Conservation (phyloP, 2,329 filamentous ascomycete genomes). For the Fusarium xylarioides region DNA sequence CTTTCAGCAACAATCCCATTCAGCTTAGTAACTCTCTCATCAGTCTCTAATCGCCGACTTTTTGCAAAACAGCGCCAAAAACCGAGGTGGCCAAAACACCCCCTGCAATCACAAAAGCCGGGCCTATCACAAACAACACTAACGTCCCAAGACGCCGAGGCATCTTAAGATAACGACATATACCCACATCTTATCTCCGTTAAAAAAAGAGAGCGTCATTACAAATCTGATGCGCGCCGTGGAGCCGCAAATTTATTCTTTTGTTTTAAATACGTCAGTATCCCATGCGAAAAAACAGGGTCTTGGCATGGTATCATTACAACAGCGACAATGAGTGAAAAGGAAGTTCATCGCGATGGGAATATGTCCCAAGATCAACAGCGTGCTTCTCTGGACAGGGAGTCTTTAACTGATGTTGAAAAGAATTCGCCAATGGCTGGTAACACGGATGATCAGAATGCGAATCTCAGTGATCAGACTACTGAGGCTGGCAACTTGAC, state of each 20-base stretch:
- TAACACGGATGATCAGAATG: background rate
- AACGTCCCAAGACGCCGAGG: constrained; percentile 2
- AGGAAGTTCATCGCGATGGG: background rate
- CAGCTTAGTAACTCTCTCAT: background rate
- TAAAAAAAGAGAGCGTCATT: constrained; percentile 11
- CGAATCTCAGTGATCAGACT: constrained; percentile 16
- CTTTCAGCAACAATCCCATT: background rate
- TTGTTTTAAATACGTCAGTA: constrained; percentile 2
- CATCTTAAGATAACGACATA: background rate
- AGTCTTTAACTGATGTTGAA: background rate
- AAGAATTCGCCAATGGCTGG: background rate
- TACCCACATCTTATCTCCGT: constrained; percentile 24
- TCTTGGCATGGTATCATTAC: background rate
- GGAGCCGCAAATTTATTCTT: background rate
- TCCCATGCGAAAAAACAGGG: background rate
- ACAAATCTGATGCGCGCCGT: constrained; percentile 16
- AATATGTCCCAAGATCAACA: background rate
- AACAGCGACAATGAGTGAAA: background rate
- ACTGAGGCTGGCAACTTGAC: constrained; percentile 5
- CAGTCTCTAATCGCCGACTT: background rate
- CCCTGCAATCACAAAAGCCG: background rate
- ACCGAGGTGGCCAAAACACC: background rate
- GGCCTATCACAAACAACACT: background rate
- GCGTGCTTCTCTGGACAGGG: background rate
- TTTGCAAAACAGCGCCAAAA: background rate